Evolutionary conservation across 2,329 filamentous ascomycete species (phyloP).

Genomic region (Sclerotinia spermophila): DNA sequence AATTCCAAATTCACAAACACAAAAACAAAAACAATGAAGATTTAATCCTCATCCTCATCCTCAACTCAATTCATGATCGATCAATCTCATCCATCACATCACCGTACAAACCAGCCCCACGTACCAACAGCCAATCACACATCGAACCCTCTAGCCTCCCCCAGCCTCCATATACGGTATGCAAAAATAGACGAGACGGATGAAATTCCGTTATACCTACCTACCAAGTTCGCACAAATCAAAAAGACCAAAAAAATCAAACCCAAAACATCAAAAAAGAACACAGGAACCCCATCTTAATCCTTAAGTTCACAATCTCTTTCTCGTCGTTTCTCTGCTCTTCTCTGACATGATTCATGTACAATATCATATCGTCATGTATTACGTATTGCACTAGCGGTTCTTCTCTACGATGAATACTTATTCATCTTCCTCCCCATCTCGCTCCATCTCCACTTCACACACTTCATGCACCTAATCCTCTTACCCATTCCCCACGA

Average conservation of each 20-base stretch:
- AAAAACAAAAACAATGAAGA: neutral
- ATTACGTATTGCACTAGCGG: neutral
- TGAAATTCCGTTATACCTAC: neutral
- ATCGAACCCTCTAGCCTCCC: neutral
- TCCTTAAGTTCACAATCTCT: neutral
- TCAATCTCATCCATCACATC: neutral
- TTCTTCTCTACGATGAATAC: neutral
- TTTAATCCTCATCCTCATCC: neutral
- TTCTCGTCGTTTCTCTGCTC: neutral
- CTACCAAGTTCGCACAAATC: neutral
- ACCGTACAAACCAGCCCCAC: neutral
- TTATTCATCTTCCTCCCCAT: neutral
- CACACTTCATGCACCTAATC: too few relatives aligned
- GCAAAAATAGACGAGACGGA: neutral
- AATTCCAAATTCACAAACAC: neutral
- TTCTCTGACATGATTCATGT: neutral
- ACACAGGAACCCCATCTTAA: neutral
- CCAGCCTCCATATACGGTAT: neutral
- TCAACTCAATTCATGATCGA: neutral
- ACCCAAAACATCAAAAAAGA: too few relatives aligned
- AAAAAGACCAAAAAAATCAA: neutral
- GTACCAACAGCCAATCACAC: neutral
- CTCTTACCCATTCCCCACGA: too few relatives aligned
- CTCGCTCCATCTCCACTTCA: neutral
- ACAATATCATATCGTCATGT: neutral